These are phyloP conservation scores for Kodamaea fukazawae DNA, from an alignment of 805 yeast species.

Conservation along the genomic window DNA sequence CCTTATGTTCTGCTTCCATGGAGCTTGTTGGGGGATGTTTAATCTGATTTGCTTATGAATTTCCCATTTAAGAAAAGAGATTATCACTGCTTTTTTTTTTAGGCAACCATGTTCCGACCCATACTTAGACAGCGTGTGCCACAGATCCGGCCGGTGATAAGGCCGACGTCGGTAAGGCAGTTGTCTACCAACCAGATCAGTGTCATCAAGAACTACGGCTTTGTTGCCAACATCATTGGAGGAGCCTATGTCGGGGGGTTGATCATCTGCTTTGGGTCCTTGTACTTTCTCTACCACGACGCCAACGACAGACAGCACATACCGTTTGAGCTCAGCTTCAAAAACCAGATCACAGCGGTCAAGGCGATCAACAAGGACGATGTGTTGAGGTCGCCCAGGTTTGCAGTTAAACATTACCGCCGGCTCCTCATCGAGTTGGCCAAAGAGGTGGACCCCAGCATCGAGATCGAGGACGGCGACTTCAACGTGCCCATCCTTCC, in stretches of 20 bases:
- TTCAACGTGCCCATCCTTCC: constrained; percentile 36
- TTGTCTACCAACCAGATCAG: constrained; percentile 19
- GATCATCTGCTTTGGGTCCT: constrained; percentile 36
- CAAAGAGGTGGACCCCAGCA: constrained; percentile 21
- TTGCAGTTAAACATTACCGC: constrained; percentile 43
- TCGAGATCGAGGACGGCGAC: constrained; percentile 25
- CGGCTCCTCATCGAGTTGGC: constrained; percentile 36
- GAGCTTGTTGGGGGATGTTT: too few species aligned
- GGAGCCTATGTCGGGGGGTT: constrained; percentile 45
- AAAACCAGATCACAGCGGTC: constrained; percentile 35
- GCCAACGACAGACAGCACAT: constrained; percentile 39
- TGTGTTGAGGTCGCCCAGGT: constrained; percentile 38
- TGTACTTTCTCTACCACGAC: constrained; percentile 38
- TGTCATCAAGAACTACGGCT: constrained; percentile 27
- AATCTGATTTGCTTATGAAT: too few species aligned
- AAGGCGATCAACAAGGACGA: constrained; percentile 45
- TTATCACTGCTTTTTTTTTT: too few species aligned
- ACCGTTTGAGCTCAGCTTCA: constrained; percentile 37
- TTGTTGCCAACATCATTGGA: constrained; percentile 34
- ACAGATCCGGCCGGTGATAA: too few species aligned
- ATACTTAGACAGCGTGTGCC: too few species aligned
- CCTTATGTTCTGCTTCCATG: neutral
- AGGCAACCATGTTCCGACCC: too few species aligned
- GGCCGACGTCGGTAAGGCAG: neutral
- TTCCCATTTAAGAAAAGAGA: too few species aligned